These are phyloP conservation scores for Helicocarpus griseus DNA, from an alignment of 2,329 filamentous ascomycete species.

Conservation along the genomic window DNA sequence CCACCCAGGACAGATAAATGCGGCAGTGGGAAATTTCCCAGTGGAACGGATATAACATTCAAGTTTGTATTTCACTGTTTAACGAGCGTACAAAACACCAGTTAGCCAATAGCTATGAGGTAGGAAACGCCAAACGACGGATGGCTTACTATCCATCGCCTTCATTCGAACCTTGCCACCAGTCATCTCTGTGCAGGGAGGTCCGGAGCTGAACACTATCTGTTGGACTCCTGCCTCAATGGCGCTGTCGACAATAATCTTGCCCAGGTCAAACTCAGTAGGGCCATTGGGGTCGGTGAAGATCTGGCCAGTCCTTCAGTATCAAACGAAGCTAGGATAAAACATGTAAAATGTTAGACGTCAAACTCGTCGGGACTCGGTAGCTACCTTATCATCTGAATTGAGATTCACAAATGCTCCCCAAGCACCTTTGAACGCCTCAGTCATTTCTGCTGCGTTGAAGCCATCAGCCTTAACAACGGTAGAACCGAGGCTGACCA, in stretches of 20 bases:
- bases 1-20: conserved; percentile 31
- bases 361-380: neutral
- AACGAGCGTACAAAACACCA: too few species aligned
- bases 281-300: conserved; percentile 13
- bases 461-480: conserved; percentile 18
- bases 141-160: conserved; percentile 25
- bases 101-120: neutral
- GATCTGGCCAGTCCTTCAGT: neutral
- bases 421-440: conserved; percentile 17
- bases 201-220: conserved; percentile 30
- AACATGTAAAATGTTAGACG: neutral
- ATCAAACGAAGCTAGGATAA: neutral
- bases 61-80: conserved; percentile 29
- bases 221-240: conserved; percentile 25
- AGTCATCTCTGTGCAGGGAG: conserved; percentile 24
- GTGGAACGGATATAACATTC: conserved; percentile 27
- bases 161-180: conserved; percentile 23
- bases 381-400: conserved; percentile 6
- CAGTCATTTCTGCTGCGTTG: conserved; percentile 13
- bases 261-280: conserved; percentile 29
- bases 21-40: conserved; percentile 27
- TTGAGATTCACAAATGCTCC: conserved; percentile 18
- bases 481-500: conserved; percentile 17
- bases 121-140: neutral
- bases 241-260: conserved; percentile 25